Base-by-base conservation (phyloP, 2,329 filamentous ascomycete genomes). In the Phyllosticta citriasiana region DNA sequence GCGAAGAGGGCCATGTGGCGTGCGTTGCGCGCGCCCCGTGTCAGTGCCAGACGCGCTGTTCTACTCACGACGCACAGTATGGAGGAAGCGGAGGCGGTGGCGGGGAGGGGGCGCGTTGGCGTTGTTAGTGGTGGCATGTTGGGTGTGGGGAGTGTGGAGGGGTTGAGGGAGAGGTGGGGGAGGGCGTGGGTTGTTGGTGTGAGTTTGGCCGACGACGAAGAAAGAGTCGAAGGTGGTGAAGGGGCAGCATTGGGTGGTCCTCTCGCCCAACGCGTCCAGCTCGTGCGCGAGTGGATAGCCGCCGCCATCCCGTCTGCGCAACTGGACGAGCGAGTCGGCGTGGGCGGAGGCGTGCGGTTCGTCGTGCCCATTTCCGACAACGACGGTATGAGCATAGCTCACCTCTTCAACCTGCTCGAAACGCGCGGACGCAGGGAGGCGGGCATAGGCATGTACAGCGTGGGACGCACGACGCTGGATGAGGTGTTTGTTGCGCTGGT, bases 1-100 rank as follows among this genome's bases (percentile, higher is more conserved):
- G 88, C 90, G 0, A 97, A 97, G 73, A 84, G 93, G 52, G 83
- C 95, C 65, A 96, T 97, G 89, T 97, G 93, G 93, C 84, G 84
- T 61, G 96, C 91, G 0, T 79, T 97, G 0, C 83, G 84, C 3
- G 82, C 85, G 1, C 40, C 40, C 1, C 86, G 92, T 3, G 86
- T 88, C 0, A 82, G 69, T 8, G 70, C 85, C 0, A 91, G 91
- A 0, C 83, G 92, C n/a, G 89, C 87, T 0, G 84, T 97, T 16
- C 79, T 97, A 1, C 81, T 97, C 19, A 97, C 93, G 0, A 97
- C 93, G 0, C 93, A 97, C 73, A 89, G 85, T 56, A 96, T 97
- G 91, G 92, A 97, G 72, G 93, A 97, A 75, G 93, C 92, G 0
- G 91, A 96, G 69, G 91, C 91, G 0, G 80, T 97, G 2, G 92